Percentiles rank a stretch among this genome's conserved stretches.
phyloP scores from a whole-genome alignment of 495 filamentous ascomycete species.

The Jackrogersella minutella region DNA sequence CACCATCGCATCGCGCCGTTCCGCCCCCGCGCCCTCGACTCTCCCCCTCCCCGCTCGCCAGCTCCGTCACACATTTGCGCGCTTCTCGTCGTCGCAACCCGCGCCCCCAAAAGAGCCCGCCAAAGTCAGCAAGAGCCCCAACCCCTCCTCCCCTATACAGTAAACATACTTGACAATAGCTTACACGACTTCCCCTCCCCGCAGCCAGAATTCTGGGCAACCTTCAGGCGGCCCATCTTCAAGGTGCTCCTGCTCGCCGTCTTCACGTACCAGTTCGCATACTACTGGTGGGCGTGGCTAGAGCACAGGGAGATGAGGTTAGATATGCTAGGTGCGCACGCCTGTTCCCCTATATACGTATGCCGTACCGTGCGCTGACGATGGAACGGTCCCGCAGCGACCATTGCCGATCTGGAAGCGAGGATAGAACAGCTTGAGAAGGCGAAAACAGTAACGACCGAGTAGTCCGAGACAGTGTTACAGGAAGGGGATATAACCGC shows the following conservation, averaged over 20 bases:
- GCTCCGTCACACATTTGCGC: constrained; percentile 18
- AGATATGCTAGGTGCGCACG: constrained; percentile 59
- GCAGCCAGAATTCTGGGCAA: constrained; percentile 78
- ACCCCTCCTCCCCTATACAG: neutral
- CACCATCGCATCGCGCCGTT: constrained; percentile 4
- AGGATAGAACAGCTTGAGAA: constrained; percentile 44
- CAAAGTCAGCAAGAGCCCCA: constrained; percentile 39
- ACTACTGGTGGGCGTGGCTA: constrained; percentile 88
- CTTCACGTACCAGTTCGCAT: constrained; percentile 85
- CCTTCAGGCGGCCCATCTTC: constrained; percentile 78
- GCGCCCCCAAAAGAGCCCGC: constrained; percentile 16
- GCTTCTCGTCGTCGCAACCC: constrained; percentile 33
- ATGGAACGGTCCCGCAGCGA: constrained; percentile 31
- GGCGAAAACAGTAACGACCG: constrained; percentile 24
- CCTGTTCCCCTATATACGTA: neutral
- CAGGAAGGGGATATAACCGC: too few species aligned
- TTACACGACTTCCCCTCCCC: neutral
- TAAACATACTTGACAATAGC: neutral
- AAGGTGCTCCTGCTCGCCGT: constrained; percentile 88
- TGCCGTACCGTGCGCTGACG: constrained; percentile 11
- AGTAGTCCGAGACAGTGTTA: neutral
- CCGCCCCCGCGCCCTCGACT: neutral
- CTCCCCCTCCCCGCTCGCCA: constrained; percentile 14
- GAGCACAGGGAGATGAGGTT: constrained; percentile 76
- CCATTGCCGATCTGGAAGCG: constrained; percentile 45